A percentile compares a stretch with the other conserved stretches of the same genome.
Conservation (phyloP, 495 filamentous ascomycete genomes). For the Echria macrotheca region DNA sequence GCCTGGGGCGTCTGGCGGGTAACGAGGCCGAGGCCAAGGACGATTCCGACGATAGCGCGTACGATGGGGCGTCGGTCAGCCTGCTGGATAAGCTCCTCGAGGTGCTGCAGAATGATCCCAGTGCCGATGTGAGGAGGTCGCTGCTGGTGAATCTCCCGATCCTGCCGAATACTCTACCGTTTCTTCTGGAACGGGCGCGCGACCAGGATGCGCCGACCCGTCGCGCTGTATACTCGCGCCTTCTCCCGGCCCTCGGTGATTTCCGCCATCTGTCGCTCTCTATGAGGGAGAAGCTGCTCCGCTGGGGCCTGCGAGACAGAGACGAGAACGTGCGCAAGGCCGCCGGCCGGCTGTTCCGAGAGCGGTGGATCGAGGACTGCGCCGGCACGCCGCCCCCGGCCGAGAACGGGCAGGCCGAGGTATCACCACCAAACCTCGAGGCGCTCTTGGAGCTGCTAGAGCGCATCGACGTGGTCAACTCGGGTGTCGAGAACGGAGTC, state of each 20-base stretch:
- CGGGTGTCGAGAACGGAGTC: slow-evolving; percentile 82
- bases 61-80: slow-evolving; percentile 50
- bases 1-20: slow-evolving; percentile 74
- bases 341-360: slow-evolving; percentile 81
- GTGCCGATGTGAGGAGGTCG: slow-evolving; percentile 83
- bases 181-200: slow-evolving; percentile 82
- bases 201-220: slow-evolving; percentile 81
- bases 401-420: slow-evolving; percentile 41
- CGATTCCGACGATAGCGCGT: slow-evolving; percentile 60
- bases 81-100: slow-evolving; percentile 81
- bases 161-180: slow-evolving; percentile 74
- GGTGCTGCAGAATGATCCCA: slow-evolving; percentile 89
- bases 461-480: slow-evolving; percentile 86
- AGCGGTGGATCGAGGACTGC: slow-evolving; percentile 94
- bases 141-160: slow-evolving; percentile 86
- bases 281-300: slow-evolving; percentile 91
- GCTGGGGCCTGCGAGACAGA: slow-evolving; percentile 91
- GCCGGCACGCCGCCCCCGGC: slow-evolving; percentile 55
- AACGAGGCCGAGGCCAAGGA: slow-evolving; percentile 71
- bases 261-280: slow-evolving; percentile 93
- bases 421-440: slow-evolving; percentile 61
- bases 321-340: slow-evolving; percentile 94
- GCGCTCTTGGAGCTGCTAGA: slow-evolving; percentile 86
- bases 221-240: slow-evolving; percentile 77
- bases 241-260: slow-evolving; percentile 86